Conservation (phyloP, 371 early-diverging fungal species). For the Lichtheimia hyalospora region DNA sequence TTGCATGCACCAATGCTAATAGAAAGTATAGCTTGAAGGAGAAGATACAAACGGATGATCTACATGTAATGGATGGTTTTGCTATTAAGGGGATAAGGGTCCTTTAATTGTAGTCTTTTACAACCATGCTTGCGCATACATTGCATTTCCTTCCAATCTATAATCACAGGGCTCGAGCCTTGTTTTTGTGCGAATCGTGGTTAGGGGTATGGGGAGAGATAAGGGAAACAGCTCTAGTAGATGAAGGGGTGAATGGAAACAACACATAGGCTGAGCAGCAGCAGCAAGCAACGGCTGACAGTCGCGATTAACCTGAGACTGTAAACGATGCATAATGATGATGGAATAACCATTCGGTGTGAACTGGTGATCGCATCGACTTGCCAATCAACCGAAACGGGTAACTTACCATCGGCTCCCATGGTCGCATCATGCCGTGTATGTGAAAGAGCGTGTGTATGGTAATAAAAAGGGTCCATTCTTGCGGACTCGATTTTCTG, state of each 20-base stretch:
- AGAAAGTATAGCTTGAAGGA: background rate
- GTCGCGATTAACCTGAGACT: background rate
- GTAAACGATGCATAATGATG: background rate
- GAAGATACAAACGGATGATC: background rate
- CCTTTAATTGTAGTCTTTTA: conserved; percentile 14
- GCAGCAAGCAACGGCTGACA: no score
- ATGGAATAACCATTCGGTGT: background rate
- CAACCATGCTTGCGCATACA: conserved; percentile 18
- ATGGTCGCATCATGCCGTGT: conserved; percentile 10
- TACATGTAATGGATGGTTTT: conserved; percentile 2
- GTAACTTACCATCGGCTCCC: background rate
- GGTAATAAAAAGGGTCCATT: conserved; percentile 18
- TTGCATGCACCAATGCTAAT: background rate
- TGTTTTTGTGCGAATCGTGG: background rate
- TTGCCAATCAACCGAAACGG: no score
- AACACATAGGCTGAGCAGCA: no score
- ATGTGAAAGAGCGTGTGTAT: conserved; percentile 8
- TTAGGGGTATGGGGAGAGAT: background rate
- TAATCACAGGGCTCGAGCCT: no score
- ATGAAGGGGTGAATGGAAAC: background rate
- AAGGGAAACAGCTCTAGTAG: background rate
- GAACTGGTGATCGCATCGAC: no score
- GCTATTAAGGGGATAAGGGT: conserved; percentile 15
- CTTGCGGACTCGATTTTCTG: conserved; percentile 8
- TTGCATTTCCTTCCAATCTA: background rate